A percentile compares a stretch with the other conserved stretches of the same genome.
phyloP scores from a whole-genome alignment of 192 early-diverging fungal species.

The Entophlyctis helioformis region DNA sequence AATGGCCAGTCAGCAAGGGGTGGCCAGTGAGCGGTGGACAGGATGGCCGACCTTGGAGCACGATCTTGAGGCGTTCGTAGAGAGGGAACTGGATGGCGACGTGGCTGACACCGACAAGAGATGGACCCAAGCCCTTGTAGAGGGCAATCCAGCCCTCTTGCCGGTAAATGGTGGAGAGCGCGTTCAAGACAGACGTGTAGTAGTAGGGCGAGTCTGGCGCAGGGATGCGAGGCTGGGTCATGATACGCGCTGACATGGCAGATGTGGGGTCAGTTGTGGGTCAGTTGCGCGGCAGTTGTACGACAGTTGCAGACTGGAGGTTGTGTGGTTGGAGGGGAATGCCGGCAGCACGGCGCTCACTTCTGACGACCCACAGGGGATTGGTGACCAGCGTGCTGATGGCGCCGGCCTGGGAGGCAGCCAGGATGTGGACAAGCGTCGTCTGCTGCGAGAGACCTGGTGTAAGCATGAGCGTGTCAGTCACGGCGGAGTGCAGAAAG shows the following conservation, averaged over 20 bases:
- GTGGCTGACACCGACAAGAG: slow-evolving; percentile 85
- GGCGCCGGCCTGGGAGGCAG: slow-evolving; percentile 78
- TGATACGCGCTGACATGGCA: neutral
- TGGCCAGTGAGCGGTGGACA: neutral
- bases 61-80: slow-evolving; percentile 77
- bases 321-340: neutral
- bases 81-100: slow-evolving; percentile 92
- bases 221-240: neutral
- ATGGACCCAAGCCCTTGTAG: slow-evolving; percentile 85
- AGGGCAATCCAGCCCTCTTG: slow-evolving; percentile 72
- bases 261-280: neutral
- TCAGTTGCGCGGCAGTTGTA: neutral
- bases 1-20: no score
- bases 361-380: slow-evolving; percentile 89
- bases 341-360: slow-evolving; percentile 4
- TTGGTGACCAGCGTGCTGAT: slow-evolving; percentile 68
- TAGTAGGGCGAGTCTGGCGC: slow-evolving; percentile 32
- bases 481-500: neutral
- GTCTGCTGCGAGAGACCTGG: neutral
- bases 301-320: neutral
- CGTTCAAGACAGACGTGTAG: slow-evolving; percentile 74
- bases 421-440: slow-evolving; percentile 30
- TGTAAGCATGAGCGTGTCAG: neutral
- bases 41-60: slow-evolving; percentile 9
- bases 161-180: slow-evolving; percentile 60